Percentiles rank a stretch among this genome's conserved stretches.
Conservation (phyloP, 73 alveolate species). For the Symbiodinium natans region DNA sequence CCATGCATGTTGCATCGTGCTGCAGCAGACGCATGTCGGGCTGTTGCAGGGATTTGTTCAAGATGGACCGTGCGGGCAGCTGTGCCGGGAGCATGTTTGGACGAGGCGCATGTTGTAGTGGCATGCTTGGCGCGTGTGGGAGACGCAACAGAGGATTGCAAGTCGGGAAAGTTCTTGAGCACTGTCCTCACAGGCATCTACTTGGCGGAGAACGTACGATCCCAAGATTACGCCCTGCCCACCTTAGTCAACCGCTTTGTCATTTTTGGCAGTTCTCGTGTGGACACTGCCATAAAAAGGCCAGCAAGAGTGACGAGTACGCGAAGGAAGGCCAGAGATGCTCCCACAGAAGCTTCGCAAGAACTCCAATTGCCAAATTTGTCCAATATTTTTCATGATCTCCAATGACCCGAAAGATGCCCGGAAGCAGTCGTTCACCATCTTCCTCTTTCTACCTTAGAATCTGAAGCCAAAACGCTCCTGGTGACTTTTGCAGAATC, state of each 20-base stretch:
- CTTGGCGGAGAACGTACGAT: conserved; percentile 28
- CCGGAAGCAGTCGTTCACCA: too few species aligned
- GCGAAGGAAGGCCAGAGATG: conserved; percentile 42
- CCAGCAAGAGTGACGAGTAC: conserved; percentile 91
- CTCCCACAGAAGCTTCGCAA: background rate
- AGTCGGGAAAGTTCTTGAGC: background rate
- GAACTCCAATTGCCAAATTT: too few species aligned
- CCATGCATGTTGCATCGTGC: too few species aligned
- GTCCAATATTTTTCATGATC: too few species aligned
- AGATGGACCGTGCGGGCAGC: conserved; percentile 77
- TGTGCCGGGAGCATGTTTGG: conserved; percentile 42
- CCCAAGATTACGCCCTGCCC: background rate
- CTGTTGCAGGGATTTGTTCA: conserved; percentile 39
- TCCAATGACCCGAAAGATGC: too few species aligned
- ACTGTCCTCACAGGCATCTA: conserved; percentile 68
- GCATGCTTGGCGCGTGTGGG: too few species aligned
- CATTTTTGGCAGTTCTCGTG: too few species aligned
- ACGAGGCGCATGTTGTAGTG: background rate
- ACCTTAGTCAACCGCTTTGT: too few species aligned
- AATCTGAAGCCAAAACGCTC: too few species aligned
- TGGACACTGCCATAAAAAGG: too few species aligned
- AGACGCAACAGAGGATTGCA: too few species aligned
- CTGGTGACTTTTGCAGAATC: background rate
- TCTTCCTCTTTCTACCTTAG: too few species aligned
- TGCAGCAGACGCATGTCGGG: background rate